phyloP scores from a whole-genome alignment of 345 rosid genomes.

The Dimocarpus longan region DNA sequence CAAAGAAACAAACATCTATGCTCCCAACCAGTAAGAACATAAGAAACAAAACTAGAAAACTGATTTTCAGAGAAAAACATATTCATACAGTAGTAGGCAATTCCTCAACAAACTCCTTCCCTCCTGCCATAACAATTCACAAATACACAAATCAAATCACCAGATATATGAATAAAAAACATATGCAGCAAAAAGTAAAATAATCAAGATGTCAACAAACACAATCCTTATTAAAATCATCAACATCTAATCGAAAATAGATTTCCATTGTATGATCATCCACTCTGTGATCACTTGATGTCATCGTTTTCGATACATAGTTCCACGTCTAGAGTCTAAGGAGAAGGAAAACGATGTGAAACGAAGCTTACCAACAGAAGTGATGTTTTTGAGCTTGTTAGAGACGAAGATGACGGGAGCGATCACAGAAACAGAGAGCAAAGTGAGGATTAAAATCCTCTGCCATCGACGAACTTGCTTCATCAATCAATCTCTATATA shows the following conservation, averaged over 20 bases:
- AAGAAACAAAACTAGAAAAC: slow-evolving; percentile 5
- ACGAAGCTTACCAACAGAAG: slow-evolving; percentile 51
- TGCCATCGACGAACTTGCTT: slow-evolving; percentile 67
- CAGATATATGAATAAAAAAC: background rate
- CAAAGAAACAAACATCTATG: slow-evolving; percentile 20
- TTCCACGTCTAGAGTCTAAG: background rate
- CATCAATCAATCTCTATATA: slow-evolving; percentile 46
- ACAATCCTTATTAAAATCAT: background rate
- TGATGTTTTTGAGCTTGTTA: slow-evolving; percentile 47
- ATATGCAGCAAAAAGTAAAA: background rate
- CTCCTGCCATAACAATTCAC: slow-evolving; percentile 49
- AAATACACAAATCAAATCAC: slow-evolving; percentile 14
- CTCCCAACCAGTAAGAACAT: slow-evolving; percentile 16
- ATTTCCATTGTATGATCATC: slow-evolving; percentile 11
- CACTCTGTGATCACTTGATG: background rate
- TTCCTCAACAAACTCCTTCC: slow-evolving; percentile 66
- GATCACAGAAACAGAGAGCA: slow-evolving; percentile 68
- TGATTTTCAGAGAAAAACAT: slow-evolving; percentile 12
- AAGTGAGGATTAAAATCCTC: slow-evolving; percentile 81
- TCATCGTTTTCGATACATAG: background rate
- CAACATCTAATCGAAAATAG: background rate
- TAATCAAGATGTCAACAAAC: background rate
- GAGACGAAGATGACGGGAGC: slow-evolving; percentile 78
- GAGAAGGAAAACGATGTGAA: background rate
- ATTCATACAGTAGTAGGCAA: slow-evolving; percentile 58